phyloP scores from a whole-genome alignment of 1,139 yeast genomes.

The Protomyces arabidopsidicola region DNA sequence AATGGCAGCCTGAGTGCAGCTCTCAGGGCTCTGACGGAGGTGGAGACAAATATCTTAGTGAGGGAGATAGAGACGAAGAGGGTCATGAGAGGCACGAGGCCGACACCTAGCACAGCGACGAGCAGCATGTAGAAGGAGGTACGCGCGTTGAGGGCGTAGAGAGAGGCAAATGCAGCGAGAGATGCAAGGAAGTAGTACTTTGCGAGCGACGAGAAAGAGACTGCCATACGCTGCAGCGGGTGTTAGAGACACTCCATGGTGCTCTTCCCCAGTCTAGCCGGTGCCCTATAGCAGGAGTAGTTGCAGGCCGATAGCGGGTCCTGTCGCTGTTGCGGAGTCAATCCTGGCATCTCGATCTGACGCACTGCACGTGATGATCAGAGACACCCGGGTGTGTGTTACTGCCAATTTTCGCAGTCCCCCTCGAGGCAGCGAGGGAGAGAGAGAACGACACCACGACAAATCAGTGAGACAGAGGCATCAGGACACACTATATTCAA shows the following conservation, averaged over 20 bases:
- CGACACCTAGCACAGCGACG: not conserved
- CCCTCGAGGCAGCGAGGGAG: not conserved
- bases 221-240: not conserved
- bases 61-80: slow-evolving; percentile 11
- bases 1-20: slow-evolving; percentile 6
- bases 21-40: not conserved
- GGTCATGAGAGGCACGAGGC: not conserved
- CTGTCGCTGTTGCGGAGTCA: too few species aligned
- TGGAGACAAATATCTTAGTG: slow-evolving; percentile 3
- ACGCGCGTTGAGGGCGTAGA: not conserved
- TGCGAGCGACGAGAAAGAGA: not conserved
- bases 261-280: too few species aligned
- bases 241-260: too few species aligned
- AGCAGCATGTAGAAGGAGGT: not conserved
- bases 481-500: not conserved
- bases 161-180: not conserved
- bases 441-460: not conserved
- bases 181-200: not conserved
- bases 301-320: too few species aligned
- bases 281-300: too few species aligned
- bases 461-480: too few species aligned
- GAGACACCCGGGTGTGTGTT: not conserved
- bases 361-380: not conserved
- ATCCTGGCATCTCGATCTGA: too few species aligned
- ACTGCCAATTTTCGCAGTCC: not conserved